These are phyloP conservation scores for Termitomyces sp. DNA, from an alignment of 768 basidiomycete genomes.

Conservation along the genomic window DNA sequence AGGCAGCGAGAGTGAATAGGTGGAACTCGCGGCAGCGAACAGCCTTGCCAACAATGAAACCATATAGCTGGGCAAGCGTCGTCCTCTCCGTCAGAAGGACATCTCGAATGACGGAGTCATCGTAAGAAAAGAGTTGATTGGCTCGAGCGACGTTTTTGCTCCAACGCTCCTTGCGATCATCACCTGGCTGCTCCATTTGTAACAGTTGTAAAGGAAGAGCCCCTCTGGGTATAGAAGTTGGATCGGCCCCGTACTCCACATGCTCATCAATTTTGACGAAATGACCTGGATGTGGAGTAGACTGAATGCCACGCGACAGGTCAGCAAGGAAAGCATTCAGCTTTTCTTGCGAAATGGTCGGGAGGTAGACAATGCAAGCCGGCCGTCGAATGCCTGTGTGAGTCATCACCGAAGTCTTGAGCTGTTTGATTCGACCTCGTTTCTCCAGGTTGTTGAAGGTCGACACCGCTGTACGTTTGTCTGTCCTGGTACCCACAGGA, in stretches of 20 bases:
- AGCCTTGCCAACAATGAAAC: slow-evolving; percentile 64
- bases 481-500: slow-evolving; percentile 60
- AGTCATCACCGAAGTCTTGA: slow-evolving; percentile 59
- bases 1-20: slow-evolving; percentile 40
- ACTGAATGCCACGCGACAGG: slow-evolving; percentile 36
- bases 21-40: slow-evolving; percentile 64
- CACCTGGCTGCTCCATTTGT: slow-evolving; percentile 39
- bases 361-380: slow-evolving; percentile 61
- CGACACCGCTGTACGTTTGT: slow-evolving; percentile 64
- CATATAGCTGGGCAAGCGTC: slow-evolving; percentile 69
- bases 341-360: slow-evolving; percentile 45
- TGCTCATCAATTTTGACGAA: slow-evolving; percentile 49
- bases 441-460: slow-evolving; percentile 59
- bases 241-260: slow-evolving; percentile 49
- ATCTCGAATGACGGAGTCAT: slow-evolving; percentile 51
- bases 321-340: slow-evolving; percentile 56
- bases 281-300: slow-evolving; percentile 26
- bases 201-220: slow-evolving; percentile 39
- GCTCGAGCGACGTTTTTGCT: slow-evolving; percentile 38
- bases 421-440: slow-evolving; percentile 62
- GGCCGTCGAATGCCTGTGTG: slow-evolving; percentile 54
- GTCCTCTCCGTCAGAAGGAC: slow-evolving; percentile 65
- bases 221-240: slow-evolving; percentile 22
- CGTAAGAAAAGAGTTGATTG: slow-evolving; percentile 47
- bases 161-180: slow-evolving; percentile 38